Percentiles rank a stretch among this genome's conserved stretches.
Conservation (phyloP, 2,329 filamentous ascomycete species). For the Periconia sp. region DNA sequence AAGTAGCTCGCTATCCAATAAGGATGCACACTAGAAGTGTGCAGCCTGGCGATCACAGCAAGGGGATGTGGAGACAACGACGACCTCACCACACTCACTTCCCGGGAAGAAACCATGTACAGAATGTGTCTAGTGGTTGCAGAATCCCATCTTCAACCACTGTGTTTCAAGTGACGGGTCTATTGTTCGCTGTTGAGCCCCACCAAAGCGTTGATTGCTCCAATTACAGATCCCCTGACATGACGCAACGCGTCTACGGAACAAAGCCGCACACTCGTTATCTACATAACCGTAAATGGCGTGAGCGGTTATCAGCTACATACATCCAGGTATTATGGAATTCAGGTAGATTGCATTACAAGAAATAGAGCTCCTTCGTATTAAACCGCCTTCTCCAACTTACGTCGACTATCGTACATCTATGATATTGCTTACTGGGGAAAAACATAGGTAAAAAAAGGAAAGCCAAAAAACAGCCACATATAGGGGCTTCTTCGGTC, state of each 20-base stretch:
- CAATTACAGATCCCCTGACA: not conserved
- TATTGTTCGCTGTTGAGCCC: not conserved
- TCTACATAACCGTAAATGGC: not conserved
- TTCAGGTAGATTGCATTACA: not conserved
- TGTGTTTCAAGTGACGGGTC: not conserved
- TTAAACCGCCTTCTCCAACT: not conserved
- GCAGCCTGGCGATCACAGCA: not conserved
- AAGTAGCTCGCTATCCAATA: not conserved
- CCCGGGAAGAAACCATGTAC: not conserved
- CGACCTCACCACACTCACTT: too few species aligned
- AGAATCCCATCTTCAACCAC: not conserved
- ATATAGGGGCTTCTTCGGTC: constrained; percentile 12
- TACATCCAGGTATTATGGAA: too few species aligned
- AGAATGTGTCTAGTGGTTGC: not conserved
- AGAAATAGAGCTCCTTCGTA: not conserved
- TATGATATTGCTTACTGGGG: constrained; percentile 7
- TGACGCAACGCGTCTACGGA: not conserved
- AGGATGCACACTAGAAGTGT: not conserved
- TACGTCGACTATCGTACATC: constrained; percentile 15
- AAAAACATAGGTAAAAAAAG: not conserved
- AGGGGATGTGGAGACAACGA: not conserved
- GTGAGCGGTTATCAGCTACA: too few species aligned
- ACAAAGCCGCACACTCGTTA: not conserved
- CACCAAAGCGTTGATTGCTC: too few species aligned
- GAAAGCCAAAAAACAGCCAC: not conserved